Evolutionary conservation across 2,329 filamentous ascomycete genomes (phyloP).

Genomic region (Exophiala bonariae): DNA sequence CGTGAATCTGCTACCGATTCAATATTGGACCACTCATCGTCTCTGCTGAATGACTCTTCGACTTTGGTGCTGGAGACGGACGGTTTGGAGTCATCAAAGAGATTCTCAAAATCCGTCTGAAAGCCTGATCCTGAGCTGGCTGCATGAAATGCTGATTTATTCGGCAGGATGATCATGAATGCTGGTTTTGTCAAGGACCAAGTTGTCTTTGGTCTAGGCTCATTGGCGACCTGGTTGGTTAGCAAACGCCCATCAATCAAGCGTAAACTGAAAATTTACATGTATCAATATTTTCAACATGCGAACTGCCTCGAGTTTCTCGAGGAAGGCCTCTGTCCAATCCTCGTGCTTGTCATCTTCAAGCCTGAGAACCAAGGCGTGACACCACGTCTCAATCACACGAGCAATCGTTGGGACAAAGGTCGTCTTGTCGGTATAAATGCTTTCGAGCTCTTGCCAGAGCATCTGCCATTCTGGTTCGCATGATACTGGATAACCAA

Average conservation of each 20-base stretch:
- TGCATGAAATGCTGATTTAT: neutral
- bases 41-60: neutral
- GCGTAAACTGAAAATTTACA: neutral
- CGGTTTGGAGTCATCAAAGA: neutral
- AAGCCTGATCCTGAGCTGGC: neutral
- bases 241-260: neutral
- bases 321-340: slow-evolving; percentile 11
- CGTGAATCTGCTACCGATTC: slow-evolving; percentile 2
- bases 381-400: slow-evolving; percentile 5
- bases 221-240: slow-evolving; percentile 1
- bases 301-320: slow-evolving; percentile 1
- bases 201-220: slow-evolving; percentile 1
- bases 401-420: slow-evolving; percentile 3
- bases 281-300: slow-evolving; percentile 6
- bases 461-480: slow-evolving; percentile 11
- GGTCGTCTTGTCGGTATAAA: slow-evolving; percentile 8
- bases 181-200: neutral
- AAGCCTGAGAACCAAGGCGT: slow-evolving; percentile 4
- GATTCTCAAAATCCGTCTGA: slow-evolving; percentile 4
- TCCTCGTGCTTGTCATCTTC: slow-evolving; percentile 5
- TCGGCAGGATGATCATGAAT: slow-evolving; percentile 4
- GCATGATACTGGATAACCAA: slow-evolving; percentile 11
- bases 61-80: neutral
- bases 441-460: slow-evolving; percentile 9
- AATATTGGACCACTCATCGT: slow-evolving; percentile 11